Evolutionary conservation across 2,329 filamentous ascomycete species (phyloP).

Genomic region (Ceratocystiopsis brevicomis): DNA sequence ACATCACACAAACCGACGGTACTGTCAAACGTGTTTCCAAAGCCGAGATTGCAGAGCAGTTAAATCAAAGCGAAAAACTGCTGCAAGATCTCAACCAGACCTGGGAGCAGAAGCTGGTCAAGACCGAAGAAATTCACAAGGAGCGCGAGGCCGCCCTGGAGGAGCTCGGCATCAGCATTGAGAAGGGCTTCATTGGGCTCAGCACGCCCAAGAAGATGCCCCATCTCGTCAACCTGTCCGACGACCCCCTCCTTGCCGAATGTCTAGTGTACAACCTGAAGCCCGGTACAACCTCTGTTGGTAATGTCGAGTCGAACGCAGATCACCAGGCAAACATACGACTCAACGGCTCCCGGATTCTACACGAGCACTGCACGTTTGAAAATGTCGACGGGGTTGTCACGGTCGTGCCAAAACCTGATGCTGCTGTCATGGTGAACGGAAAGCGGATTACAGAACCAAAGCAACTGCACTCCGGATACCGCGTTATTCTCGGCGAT

Average conservation of each 20-base stretch:
- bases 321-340: slow-evolving; percentile 68
- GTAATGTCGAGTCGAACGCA: slow-evolving; percentile 73
- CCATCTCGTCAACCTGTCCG: slow-evolving; percentile 93
- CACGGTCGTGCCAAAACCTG: slow-evolving; percentile 73
- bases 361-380: slow-evolving; percentile 83
- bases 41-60: slow-evolving; percentile 90
- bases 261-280: slow-evolving; percentile 97
- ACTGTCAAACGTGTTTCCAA: slow-evolving; percentile 89
- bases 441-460: slow-evolving; percentile 76
- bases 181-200: slow-evolving; percentile 90
- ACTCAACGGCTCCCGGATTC: slow-evolving; percentile 80
- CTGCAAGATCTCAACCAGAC: slow-evolving; percentile 94
- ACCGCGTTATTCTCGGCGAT: slow-evolving; percentile 86
- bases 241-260: slow-evolving; percentile 80
- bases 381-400: slow-evolving; percentile 86
- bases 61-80: slow-evolving; percentile 90
- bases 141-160: slow-evolving; percentile 88
- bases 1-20: slow-evolving; percentile 73
- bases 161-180: slow-evolving; percentile 94
- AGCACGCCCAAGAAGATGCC: slow-evolving; percentile 98
- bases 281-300: slow-evolving; percentile 81
- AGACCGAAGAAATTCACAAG: slow-evolving; percentile 94
- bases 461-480: slow-evolving; percentile 73
- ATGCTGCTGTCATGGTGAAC: slow-evolving; percentile 97
- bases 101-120: slow-evolving; percentile 89